Conservation (phyloP, 2,329 filamentous ascomycete genomes). For the Aspergillus sp. region DNA sequence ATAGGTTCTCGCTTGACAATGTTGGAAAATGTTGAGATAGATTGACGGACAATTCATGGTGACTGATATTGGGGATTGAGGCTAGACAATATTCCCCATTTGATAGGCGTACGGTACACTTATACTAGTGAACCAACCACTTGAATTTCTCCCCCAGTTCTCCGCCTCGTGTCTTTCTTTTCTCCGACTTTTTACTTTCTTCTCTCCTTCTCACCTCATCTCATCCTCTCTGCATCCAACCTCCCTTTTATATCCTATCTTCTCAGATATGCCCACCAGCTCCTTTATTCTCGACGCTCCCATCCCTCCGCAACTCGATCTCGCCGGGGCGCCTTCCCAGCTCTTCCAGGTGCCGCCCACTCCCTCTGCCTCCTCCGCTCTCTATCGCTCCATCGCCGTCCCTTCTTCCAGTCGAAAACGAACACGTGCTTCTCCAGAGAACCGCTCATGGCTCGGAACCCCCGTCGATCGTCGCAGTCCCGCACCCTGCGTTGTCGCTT, state of each 20-base stretch:
- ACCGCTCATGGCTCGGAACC: conserved; percentile 23
- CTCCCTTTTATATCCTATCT: neutral
- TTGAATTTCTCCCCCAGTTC: neutral
- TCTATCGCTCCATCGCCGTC: conserved; percentile 34
- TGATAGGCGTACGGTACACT: no score
- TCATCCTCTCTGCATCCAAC: neutral
- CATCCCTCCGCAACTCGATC: conserved; percentile 38
- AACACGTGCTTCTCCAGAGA: conserved; percentile 26
- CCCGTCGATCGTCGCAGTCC: conserved; percentile 30
- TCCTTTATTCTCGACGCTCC: conserved; percentile 35
- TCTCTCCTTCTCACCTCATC: neutral
- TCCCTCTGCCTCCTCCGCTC: conserved; percentile 37
- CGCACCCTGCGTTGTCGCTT: conserved; percentile 36
- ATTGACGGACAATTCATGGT: no score
- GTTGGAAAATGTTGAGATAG: no score
- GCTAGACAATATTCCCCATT: no score
- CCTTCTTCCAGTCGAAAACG: conserved; percentile 29
- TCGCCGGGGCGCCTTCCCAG: conserved; percentile 36
- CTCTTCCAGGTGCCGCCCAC: conserved; percentile 35
- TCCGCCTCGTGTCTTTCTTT: neutral
- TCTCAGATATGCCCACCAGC: conserved; percentile 25
- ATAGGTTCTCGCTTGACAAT: no score
- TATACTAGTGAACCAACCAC: conserved; percentile 2
- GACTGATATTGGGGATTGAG: no score
- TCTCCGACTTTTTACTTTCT: neutral